Conservation (phyloP, 768 basidiomycete genomes). For the Leccinellum albellum region DNA sequence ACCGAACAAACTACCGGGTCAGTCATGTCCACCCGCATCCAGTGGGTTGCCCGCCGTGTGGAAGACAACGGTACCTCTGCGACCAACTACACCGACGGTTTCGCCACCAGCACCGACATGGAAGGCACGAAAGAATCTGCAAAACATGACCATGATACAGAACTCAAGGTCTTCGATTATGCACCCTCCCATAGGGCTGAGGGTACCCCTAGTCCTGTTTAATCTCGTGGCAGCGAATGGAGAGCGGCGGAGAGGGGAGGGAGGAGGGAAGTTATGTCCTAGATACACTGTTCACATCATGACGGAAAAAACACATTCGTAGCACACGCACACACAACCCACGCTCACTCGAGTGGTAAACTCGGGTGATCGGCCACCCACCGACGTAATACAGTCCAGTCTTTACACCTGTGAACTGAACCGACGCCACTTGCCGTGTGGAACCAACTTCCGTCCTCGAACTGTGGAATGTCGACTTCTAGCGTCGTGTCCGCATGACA, state of each 20-base stretch:
- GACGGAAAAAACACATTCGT: not conserved
- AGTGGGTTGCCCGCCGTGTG: constrained; percentile 16
- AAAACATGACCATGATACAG: not conserved
- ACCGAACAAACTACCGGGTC: constrained; percentile 18
- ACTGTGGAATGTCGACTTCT: constrained; percentile 31
- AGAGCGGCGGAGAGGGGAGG: not conserved
- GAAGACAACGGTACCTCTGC: constrained; percentile 14
- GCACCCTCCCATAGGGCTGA: not conserved
- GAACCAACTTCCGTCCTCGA: constrained; percentile 19
- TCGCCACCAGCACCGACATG: constrained; percentile 16
- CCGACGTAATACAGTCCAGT: constrained; percentile 31
- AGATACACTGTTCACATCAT: not conserved
- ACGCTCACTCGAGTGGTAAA: constrained; percentile 17
- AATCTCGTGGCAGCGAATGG: not conserved
- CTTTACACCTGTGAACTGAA: constrained; percentile 30
- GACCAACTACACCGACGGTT: constrained; percentile 21
- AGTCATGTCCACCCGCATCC: constrained; percentile 22
- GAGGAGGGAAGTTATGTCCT: not conserved
- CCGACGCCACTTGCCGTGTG: constrained; percentile 31
- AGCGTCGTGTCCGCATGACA: constrained; percentile 39
- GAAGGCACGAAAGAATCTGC: constrained; percentile 12
- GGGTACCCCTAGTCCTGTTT: not conserved
- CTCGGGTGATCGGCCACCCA: constrained; percentile 30
- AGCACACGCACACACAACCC: not conserved
- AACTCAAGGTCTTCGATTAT: not conserved